Percentiles rank a stretch among this genome's conserved stretches.
These are phyloP conservation scores for Penicillium crustosum DNA, from an alignment of 2,329 filamentous ascomycete genomes.

Conservation along the genomic window DNA sequence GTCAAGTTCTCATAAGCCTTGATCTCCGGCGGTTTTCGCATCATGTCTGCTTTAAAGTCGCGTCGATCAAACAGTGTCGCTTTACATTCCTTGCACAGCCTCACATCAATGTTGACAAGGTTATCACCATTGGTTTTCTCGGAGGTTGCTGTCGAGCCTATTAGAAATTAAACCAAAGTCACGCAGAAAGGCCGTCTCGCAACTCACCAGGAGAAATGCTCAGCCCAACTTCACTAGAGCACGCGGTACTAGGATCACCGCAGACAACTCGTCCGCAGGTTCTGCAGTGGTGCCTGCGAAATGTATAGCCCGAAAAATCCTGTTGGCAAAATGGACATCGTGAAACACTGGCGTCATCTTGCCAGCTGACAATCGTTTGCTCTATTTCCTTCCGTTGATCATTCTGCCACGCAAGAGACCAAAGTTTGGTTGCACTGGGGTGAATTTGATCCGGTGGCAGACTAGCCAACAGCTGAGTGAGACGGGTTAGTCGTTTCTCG, in stretches of 20 bases:
- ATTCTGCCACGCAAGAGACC: slow-evolving; percentile 64
- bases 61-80: slow-evolving; percentile 68
- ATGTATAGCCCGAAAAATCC: slow-evolving; percentile 89
- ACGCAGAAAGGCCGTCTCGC: background rate
- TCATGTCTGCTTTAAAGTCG: slow-evolving; percentile 72
- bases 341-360: slow-evolving; percentile 78
- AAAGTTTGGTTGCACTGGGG: slow-evolving; percentile 49
- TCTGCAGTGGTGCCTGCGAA: slow-evolving; percentile 89
- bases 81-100: slow-evolving; percentile 90
- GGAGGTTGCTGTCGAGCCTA: slow-evolving; percentile 40
- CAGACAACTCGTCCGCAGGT: slow-evolving; percentile 93
- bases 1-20: slow-evolving; percentile 78
- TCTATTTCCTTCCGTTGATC: slow-evolving; percentile 78
- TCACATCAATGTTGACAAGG: slow-evolving; percentile 72
- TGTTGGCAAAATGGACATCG: slow-evolving; percentile 95
- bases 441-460: slow-evolving; percentile 66
- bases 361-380: slow-evolving; percentile 91
- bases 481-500: slow-evolving; percentile 86
- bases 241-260: slow-evolving; percentile 78
- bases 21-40: slow-evolving; percentile 69
- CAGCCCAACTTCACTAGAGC: slow-evolving; percentile 79
- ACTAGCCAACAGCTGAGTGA: slow-evolving; percentile 79
- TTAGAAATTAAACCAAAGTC: slow-evolving; percentile 24
- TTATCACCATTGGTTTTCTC: slow-evolving; percentile 47
- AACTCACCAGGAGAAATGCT: slow-evolving; percentile 67